Evolutionary conservation across 768 basidiomycete species (phyloP), one percentile per base, ranked within the genome.

Genomic region (Pholiota molesta): DNA sequence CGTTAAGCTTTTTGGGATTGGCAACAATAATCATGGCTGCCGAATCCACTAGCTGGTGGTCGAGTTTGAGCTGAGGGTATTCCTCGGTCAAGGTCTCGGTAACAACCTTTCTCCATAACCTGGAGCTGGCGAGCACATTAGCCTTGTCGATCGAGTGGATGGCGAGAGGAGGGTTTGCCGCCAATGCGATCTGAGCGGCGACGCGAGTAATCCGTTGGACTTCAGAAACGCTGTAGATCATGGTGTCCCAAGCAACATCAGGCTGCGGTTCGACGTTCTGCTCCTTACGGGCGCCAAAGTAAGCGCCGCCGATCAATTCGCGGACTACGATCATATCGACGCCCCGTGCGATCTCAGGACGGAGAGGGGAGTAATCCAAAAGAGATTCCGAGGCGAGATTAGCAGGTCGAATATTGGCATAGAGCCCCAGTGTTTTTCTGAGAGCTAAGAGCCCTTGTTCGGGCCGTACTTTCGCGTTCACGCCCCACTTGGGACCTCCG

Each of bases 401-500:
- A 11, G 95, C 94, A 13, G 97, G 97, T 31, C 97, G 92, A 74
- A 99, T 97, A 79, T 99, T 99, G 73, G 95, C 97, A 78, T 96
- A 99, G 52, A 99, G 86, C 21, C 95, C 97, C 57, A 99, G 89
- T 29, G 86, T 87, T 77, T 99, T 99, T 67, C 97, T 89, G 56
- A 99, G 85, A 7, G 79, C 73, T 29, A 99, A 87, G 11, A 99
- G 85, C 58, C 97, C 97, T 63, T 87, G 86, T 74, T 99, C 97
- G 17, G 97, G 97, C 59, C 97, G 89, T 57, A 98, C 86, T 74
- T 90, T 89, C 62, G 86, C 83, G 60, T 88, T 85, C 2, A 96
- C 91, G 52, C 95, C 96, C 97, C 97, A 99, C 77, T 98, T 98
- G 14, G 97, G 97, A n/a, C 97, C 97, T 61, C 97, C 97, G 66